Percentiles rank a stretch among this genome's conserved stretches.
Evolutionary conservation across 441 rosid species (phyloP).

Genomic region (Populus trichocarpa): DNA sequence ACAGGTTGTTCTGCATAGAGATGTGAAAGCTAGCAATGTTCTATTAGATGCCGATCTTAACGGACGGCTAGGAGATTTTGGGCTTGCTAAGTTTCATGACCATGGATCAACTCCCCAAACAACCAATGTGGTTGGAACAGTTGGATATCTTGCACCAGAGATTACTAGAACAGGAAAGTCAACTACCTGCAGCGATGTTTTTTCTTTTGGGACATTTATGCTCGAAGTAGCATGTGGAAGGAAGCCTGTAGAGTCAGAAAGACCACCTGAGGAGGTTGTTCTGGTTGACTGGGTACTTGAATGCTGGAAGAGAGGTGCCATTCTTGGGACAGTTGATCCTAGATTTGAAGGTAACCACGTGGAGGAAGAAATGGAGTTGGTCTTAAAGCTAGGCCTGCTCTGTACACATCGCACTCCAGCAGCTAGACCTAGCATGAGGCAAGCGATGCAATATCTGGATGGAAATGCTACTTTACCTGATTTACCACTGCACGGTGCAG

Average conservation of each 20-base stretch:
- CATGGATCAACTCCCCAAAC: slow-evolving; percentile 26
- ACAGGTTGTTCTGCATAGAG: slow-evolving; percentile 40
- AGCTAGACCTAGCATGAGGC: slow-evolving; percentile 47
- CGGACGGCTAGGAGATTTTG: slow-evolving; percentile 43
- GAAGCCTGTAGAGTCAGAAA: slow-evolving; percentile 43
- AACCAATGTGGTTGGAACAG: slow-evolving; percentile 34
- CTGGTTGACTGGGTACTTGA: slow-evolving; percentile 47
- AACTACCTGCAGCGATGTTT: slow-evolving; percentile 49
- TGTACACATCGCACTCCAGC: slow-evolving; percentile 42
- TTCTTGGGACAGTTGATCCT: slow-evolving; percentile 40
- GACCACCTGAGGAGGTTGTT: slow-evolving; percentile 25
- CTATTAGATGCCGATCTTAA: slow-evolving; percentile 32
- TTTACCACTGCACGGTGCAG: slow-evolving; percentile 21
- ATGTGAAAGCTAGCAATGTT: slow-evolving; percentile 32
- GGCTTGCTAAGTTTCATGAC: slow-evolving; percentile 35
- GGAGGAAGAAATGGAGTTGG: slow-evolving; percentile 49
- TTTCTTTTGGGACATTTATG: slow-evolving; percentile 64
- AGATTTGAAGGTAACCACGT: slow-evolving; percentile 39
- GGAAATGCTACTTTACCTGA: slow-evolving; percentile 34
- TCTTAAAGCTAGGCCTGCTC: slow-evolving; percentile 50
- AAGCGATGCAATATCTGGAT: slow-evolving; percentile 45
- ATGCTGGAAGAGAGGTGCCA: slow-evolving; percentile 38
- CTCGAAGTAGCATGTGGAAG: slow-evolving; percentile 66
- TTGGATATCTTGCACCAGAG: slow-evolving; percentile 48
- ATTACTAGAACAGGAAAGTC: slow-evolving; percentile 48